Evolutionary conservation across 192 early-diverging fungal genomes (phyloP).

Genomic region (Phlyctochytrium bullatum): DNA sequence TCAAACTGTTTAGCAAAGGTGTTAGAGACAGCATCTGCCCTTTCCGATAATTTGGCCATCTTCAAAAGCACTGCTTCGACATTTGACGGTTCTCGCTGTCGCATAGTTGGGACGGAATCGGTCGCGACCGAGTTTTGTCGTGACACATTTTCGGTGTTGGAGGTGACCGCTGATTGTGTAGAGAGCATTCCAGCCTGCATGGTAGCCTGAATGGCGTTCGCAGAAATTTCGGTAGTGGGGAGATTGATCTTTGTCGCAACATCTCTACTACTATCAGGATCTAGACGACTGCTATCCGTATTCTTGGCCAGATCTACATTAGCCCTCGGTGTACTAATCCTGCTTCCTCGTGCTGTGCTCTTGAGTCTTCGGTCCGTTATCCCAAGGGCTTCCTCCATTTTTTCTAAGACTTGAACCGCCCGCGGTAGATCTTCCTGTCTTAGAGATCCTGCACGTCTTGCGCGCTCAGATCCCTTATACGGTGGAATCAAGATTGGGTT

Average conservation of each 20-base stretch:
- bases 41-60: not conserved
- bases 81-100: not conserved
- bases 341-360: too few species aligned
- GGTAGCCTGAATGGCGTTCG: not conserved
- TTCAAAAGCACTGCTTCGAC: not conserved
- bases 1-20: not conserved
- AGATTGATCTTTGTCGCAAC: not conserved
- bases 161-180: too few species aligned
- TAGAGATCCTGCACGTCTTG: not conserved
- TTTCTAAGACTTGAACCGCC: slow-evolving; percentile 2
- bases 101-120: too few species aligned
- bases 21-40: not conserved
- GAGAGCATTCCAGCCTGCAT: not conserved
- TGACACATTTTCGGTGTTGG: too few species aligned
- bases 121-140: too few species aligned
- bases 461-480: slow-evolving; percentile 15
- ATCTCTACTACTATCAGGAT: not conserved
- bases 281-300: not conserved
- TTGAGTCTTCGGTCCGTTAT: not conserved
- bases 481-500: slow-evolving; percentile 12
- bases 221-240: not conserved
- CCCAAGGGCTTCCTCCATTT: not conserved
- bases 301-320: too few species aligned
- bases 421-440: not conserved
- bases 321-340: too few species aligned